Base-by-base conservation (phyloP, 176 grass and related monocot species). In the Aegilops tauschii region DNA sequence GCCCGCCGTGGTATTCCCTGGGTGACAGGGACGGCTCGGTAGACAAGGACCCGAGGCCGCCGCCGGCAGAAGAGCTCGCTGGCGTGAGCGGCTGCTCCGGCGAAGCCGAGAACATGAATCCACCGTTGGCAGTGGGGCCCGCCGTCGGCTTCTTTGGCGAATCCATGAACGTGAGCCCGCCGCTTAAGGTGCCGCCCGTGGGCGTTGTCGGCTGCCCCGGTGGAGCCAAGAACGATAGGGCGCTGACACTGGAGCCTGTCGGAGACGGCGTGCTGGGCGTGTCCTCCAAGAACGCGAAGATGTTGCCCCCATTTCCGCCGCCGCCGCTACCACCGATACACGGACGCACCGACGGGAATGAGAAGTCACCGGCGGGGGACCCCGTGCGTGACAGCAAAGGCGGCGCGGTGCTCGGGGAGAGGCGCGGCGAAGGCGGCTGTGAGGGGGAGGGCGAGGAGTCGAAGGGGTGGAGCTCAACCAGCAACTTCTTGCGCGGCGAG, bases 401-500 rank as follows among this genome's bases (percentile, higher is more conserved):
- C 14, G 73, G 44, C 73, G 27, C 73, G 8, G 73, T 76, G 73
- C 0, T 31, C 27, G 44, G 73, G 73, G 27, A 70, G 67, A 8
- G 17, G 67, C 67, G 32, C 34, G 67, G 67, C 17, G 67, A 76
- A 16, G 73, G 27, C 50, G 50, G 76, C 30, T 30, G 50, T 18
- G 76, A 35, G 29, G 76, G 76, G 9, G 50, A 61, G 50, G 76
- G 52, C 44, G 45, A 76, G 73, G 73, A 76, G 27, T 31, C 44
- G 31, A 78, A 59, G 49, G 76, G 76, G 50, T 32, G 50, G 45
- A 78, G 76, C 30, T 78, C 76, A 20, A 78, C 49, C 52, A 78
- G 76, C 76, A 78, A 59, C 76, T 61, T 78, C 76, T 78, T 78
- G 52, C 76, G 76, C 29, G 47, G 52, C 17, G 75, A 78, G 20